Percentiles rank a stretch among this genome's conserved stretches.
phyloP scores from a whole-genome alignment of 495 filamentous ascomycete genomes.

The Parathielavia hyrcaniae region DNA sequence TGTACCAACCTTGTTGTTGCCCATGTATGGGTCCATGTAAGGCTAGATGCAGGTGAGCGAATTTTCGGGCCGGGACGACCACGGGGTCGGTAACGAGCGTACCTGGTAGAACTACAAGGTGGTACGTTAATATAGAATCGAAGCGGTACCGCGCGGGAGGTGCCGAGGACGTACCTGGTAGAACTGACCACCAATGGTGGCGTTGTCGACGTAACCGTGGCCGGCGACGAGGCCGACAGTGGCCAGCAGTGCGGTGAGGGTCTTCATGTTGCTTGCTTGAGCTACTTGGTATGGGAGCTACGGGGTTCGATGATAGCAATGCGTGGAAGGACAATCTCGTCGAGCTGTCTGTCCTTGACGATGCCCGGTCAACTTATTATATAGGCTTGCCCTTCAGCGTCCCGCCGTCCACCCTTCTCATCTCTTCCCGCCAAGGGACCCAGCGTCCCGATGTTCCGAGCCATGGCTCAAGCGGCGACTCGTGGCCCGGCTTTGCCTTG shows the following conservation, averaged over 20 bases:
- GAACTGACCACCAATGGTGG: constrained; percentile 39
- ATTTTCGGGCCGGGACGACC: neutral
- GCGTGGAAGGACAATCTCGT: neutral
- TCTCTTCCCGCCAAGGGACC: neutral
- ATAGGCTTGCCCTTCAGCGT: neutral
- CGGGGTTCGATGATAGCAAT: neutral
- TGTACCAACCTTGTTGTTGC: constrained; percentile 21
- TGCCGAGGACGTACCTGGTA: constrained; percentile 25
- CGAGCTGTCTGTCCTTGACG: no score
- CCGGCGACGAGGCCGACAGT: constrained; percentile 49
- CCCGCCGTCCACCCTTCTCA: neutral
- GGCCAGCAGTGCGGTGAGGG: constrained; percentile 41
- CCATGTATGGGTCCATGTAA: constrained; percentile 47
- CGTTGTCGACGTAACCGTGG: constrained; percentile 55
- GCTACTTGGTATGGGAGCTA: neutral
- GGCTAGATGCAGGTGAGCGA: constrained; percentile 22
- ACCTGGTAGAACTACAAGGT: constrained; percentile 22
- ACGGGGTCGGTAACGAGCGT: neutral
- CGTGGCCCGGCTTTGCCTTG: neutral
- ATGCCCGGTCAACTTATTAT: neutral
- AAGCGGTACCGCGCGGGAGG: neutral
- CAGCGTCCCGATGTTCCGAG: neutral
- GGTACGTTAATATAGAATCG: neutral
- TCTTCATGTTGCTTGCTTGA: constrained; percentile 30
- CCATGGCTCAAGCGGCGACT: neutral